Base-by-base conservation (phyloP, 306 rosid species). In the Gastrolobium villosum region DNA sequence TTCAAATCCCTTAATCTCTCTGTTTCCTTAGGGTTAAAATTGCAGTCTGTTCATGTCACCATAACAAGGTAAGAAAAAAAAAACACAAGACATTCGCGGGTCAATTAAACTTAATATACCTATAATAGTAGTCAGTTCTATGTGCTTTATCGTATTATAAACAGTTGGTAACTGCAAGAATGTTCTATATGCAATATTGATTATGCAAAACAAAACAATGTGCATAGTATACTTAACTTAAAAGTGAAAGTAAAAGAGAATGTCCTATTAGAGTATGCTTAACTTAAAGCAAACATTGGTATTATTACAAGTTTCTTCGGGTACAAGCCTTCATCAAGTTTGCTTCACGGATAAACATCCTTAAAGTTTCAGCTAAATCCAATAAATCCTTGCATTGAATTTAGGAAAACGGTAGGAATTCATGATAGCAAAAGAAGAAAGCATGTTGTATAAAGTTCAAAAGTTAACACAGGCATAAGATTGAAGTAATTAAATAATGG, bases 1-100 rank as follows among this genome's bases (percentile, higher is more conserved):
- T 44, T 74, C 10, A 49, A 83, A 81, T 83, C 86, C 37, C 40
- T 50, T 30, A 31, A 15, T 36, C 53, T 75, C 62, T 63, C 72
- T 4, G 74, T 81, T 81, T 50, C 82, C 64, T 54, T 55, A 6
- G 79, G 83, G 45, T 53, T 55, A 36, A 69, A 68, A 69, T 79
- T 84, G 79, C 85, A 81, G 65, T 80, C 89, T 54, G 84, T 70
- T 13, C 64, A 57, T 28, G 79, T 5, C 70, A 70, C 76, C 83
- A 75, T 32, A 66, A 20, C 26, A 20, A 3, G 39, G 45, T 2
- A 3, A n/a, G 34, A 61, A 61, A 6, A 32, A n/a, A 52, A 46
- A 57, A 37, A 48, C 7, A 39, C 0, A 11, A 37, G 34, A 35
- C 35, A 41, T 14, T 44, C 28, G 35, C 34, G 9, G 9, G 6